These are phyloP conservation scores for Epichloe sylvatica DNA, from an alignment of 2,329 filamentous ascomycete genomes.

Conservation along the genomic window DNA sequence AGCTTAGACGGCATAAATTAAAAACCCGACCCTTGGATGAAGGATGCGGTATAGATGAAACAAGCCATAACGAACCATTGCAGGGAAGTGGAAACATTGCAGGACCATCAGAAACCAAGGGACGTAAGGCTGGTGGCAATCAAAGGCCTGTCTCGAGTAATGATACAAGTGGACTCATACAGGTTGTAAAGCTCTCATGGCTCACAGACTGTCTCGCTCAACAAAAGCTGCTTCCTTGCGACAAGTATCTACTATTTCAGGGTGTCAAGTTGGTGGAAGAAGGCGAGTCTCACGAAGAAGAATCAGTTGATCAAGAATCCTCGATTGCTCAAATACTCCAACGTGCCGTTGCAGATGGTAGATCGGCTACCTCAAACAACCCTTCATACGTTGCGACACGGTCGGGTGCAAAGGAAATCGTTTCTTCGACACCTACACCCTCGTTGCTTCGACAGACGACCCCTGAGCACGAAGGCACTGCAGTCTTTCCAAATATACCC, in stretches of 20 bases:
- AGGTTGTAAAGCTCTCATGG: conserved; percentile 47
- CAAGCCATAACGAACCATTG: not conserved
- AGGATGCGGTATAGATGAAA: not conserved
- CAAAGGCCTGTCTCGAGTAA: not conserved
- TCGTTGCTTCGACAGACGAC: conserved; percentile 55
- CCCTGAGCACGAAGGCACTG: conserved; percentile 54
- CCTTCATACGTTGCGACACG: conserved; percentile 1
- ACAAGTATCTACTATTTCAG: conserved; percentile 40
- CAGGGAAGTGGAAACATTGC: not conserved
- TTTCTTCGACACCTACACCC: conserved; percentile 3
- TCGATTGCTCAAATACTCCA: conserved; percentile 7
- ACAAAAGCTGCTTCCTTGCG: conserved; percentile 30
- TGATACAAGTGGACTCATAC: conserved; percentile 17
- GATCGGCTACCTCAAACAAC: not conserved
- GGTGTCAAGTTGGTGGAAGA: conserved; percentile 23
- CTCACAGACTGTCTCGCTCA: conserved; percentile 37
- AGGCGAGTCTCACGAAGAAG: not conserved
- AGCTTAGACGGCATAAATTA: conserved; percentile 56
- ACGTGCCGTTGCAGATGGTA: conserved; percentile 10
- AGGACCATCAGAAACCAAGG: not conserved
- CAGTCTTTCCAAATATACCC: conserved; percentile 48
- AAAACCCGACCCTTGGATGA: conserved; percentile 30
- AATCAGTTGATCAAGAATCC: not conserved
- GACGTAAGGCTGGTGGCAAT: not conserved
- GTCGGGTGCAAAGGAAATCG: not conserved